Base-by-base conservation (phyloP, 495 filamentous ascomycete species). In the Aspergillus ostianus region DNA sequence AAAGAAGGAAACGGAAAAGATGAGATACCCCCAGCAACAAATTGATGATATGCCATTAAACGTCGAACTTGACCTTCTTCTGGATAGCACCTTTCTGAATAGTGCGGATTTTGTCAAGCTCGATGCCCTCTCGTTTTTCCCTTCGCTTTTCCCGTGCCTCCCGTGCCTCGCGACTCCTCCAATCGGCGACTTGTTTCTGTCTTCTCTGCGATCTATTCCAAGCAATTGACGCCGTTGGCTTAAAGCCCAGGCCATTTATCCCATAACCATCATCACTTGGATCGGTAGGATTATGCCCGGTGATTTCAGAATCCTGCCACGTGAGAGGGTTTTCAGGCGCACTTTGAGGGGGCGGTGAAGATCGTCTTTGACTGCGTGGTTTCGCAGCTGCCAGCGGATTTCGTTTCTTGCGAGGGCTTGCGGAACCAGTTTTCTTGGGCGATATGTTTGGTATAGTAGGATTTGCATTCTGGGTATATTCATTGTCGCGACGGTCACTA, bases 241-340 rank as follows among this genome's bases (percentile, higher is more conserved):
- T 88, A 73, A 96, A 97, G 2, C 93, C 93, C 66, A 98, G 88
- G 15, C 93, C 93, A 71, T 95, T 91, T 62, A 92, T 90, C 44
- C 89, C 89, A 41, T 89, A 89, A 26, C 89, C 89, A 71, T 92
- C 89, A 62, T 91, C 89, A 56, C 82, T 84, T 45, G 86, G 86
- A 69, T 91, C 89, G 30, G 80, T 80, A 3, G 87, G 87, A 62
- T 89, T 80, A 67, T 94, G 89, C 18, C 91, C 85, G 0, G 91
- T 95, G 60, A 95, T 93, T 64, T 96, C 91, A 56, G 87, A 79
- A 61, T 91, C 88, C 65, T 86, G 87, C 91, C 91, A 94, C 36
- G 90, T 92, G 59, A 92, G 80, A 21, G 86, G 77, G 44, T 74
- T 66, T 53, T 74, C 71, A 30, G 51, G 41, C 15, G 51, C 50